Evolutionary conservation across 805 yeast genomes (phyloP).

Genomic region (Yarrowia sp.): DNA sequence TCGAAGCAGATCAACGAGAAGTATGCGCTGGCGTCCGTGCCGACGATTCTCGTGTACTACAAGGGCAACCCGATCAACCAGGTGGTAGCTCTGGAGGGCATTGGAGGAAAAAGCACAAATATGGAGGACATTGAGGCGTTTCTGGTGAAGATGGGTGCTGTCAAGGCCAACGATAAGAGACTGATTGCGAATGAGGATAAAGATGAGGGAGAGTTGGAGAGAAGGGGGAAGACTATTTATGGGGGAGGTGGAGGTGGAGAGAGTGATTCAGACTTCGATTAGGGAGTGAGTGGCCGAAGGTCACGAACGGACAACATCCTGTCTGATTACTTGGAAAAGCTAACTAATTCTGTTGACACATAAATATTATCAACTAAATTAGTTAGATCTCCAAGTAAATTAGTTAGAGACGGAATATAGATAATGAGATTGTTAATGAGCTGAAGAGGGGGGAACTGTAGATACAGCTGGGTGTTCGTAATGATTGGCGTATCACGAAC

Average conservation of each 20-base stretch:
- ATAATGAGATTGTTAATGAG: no score
- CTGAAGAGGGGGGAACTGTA: no score
- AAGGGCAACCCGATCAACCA: slow-evolving; percentile 82
- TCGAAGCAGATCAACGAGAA: slow-evolving; percentile 89
- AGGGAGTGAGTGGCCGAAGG: neutral
- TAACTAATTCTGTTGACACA: neutral
- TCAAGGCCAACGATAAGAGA: slow-evolving; percentile 71
- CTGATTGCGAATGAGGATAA: slow-evolving; percentile 61
- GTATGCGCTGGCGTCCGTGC: slow-evolving; percentile 89
- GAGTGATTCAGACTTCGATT: slow-evolving; percentile 11
- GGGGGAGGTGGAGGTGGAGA: slow-evolving; percentile 1
- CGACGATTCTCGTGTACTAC: slow-evolving; percentile 84
- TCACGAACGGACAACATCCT: neutral
- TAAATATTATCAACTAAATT: neutral
- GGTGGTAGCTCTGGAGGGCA: slow-evolving; percentile 73
- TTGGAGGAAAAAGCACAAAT: slow-evolving; percentile 84
- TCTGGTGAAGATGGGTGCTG: slow-evolving; percentile 70
- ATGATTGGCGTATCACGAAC: no score
- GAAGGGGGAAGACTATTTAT: slow-evolving; percentile 16
- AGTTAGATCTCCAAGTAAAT: no score
- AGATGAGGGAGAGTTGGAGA: slow-evolving; percentile 37
- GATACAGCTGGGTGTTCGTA: no score
- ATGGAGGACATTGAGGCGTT: slow-evolving; percentile 74
- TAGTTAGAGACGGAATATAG: no score
- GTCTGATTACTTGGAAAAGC: no score